phyloP scores from a whole-genome alignment of 163 green algal genomes.

The Prototheca wickerhamii region DNA sequence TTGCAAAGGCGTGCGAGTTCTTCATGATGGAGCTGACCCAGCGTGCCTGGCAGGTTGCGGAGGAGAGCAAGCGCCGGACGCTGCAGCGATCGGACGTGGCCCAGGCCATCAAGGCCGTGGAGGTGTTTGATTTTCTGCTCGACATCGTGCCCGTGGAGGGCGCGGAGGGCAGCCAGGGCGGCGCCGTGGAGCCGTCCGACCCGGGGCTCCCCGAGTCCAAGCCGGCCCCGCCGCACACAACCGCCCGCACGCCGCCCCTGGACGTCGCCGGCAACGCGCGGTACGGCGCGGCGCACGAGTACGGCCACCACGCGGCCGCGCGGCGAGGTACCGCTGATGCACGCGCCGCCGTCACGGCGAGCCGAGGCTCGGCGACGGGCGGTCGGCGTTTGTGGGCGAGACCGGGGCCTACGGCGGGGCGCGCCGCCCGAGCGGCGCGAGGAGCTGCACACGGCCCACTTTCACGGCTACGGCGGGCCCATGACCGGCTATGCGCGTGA shows the following conservation, averaged over 20 bases:
- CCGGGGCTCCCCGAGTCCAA: background rate
- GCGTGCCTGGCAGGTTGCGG: constrained; percentile 81
- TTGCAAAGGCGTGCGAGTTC: constrained; percentile 95
- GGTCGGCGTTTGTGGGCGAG: too few relatives aligned
- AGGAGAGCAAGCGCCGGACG: constrained; percentile 94
- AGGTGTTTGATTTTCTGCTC: constrained; percentile 24
- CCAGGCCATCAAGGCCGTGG: constrained; percentile 79
- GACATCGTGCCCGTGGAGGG: constrained; percentile 6
- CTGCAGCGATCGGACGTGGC: constrained; percentile 91
- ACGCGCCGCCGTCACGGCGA: too few relatives aligned
- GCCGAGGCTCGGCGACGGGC: too few relatives aligned
- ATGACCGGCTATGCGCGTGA: too few relatives aligned
- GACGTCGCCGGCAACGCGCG: background rate
- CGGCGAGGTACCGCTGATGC: too few relatives aligned
- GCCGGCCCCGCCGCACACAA: background rate
- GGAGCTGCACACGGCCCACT: too few relatives aligned
- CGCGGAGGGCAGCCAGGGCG: background rate
- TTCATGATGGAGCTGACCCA: constrained; percentile 98
- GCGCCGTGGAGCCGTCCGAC: background rate
- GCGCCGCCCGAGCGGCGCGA: too few relatives aligned
- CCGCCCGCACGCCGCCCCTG: background rate
- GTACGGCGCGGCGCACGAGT: background rate
- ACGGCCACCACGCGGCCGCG: too few relatives aligned
- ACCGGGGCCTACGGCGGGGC: too few relatives aligned
- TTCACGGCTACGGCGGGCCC: too few relatives aligned